These are phyloP conservation scores for Trichoderma asperelloides DNA, from an alignment of 495 filamentous ascomycete genomes.

Conservation along the genomic window DNA sequence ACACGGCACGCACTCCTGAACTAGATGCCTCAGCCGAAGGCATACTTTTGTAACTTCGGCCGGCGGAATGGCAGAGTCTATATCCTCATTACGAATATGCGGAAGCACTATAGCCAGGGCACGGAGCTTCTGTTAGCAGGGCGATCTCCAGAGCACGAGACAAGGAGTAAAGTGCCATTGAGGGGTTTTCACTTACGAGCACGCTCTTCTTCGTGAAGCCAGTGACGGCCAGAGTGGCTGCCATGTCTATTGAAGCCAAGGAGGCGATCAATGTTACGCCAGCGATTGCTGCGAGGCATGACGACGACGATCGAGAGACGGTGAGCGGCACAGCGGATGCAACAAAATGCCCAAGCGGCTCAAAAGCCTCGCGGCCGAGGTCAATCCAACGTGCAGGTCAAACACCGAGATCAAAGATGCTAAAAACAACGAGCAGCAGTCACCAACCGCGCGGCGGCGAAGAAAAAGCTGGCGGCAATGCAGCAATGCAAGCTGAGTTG, in stretches of 20 bases:
- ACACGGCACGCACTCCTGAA: constrained; percentile 80
- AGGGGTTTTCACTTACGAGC: neutral
- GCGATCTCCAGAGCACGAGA: neutral
- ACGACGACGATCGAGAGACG: neutral
- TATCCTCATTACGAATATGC: constrained; percentile 38
- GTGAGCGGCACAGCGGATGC: neutral
- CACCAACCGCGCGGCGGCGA: neutral
- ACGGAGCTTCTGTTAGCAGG: constrained; percentile 1
- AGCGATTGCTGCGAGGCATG: constrained; percentile 3
- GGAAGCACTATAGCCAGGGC: constrained; percentile 48
- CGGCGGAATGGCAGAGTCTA: constrained; percentile 55
- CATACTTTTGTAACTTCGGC: constrained; percentile 77
- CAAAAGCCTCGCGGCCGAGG: neutral
- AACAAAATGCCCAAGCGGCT: neutral
- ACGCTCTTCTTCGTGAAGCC: constrained; percentile 9
- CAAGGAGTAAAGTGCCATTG: neutral
- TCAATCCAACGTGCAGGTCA: neutral
- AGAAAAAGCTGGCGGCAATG: neutral
- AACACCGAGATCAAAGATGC: neutral
- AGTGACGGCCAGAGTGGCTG: constrained; percentile 1
- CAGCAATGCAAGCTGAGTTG: neutral
- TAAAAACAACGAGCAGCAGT: neutral
- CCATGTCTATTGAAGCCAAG: constrained; percentile 9
- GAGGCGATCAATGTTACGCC: constrained; percentile 8
- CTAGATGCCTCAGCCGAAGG: constrained; percentile 79